Evolutionary conservation across 2,329 filamentous ascomycete genomes (phyloP), one percentile per base, ranked within the genome.

Genomic region (Venturia asperata): DNA sequence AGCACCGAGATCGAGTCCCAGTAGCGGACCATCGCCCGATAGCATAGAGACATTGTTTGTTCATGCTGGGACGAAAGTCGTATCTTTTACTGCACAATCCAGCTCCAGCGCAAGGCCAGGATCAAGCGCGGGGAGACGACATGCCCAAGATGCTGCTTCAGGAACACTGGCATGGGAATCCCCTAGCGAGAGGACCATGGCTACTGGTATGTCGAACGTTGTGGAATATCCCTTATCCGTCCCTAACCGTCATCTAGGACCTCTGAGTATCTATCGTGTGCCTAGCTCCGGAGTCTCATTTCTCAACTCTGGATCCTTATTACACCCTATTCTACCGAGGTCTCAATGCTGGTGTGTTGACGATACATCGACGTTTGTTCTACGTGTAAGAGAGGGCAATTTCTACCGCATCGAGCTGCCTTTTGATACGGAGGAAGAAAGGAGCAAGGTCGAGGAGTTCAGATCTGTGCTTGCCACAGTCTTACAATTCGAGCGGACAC

Each of bases 341-440:
- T 95, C 91, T 66, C 92, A 96, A 76, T 95, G 90, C 73, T 97
- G 92, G 92, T 95, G 90, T 74, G 89, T 97, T 41, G 90, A 95
- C 74, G 89, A 91, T 66, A 83, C 87, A 65, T 88, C 88, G 49
- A 91, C 87, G 70, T 96, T 96, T 70, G 89, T 96, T n/a, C 78
- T 97, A 66, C 89, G 92, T 69, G 91, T 95, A 68, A 83, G 91
- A 27, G 85, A 88, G 56, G 88, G 92, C 39, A 88, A 89, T 55
- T 97, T 94, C 75, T 96, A 94, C 83, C 87, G 92, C 68, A 94
- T 97, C 71, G 92, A 97, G 72, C 78, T 97, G 6, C 90, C 91
- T 0, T 82, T 85, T 19, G 80, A 81, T 43, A 84, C 84, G 0
- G 78, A 83, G 1, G 85, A 88, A 27, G 87, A 93, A 68, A 80